Conservation (phyloP, 257 asterid genomes). For the Solanum pimpinellifolium region DNA sequence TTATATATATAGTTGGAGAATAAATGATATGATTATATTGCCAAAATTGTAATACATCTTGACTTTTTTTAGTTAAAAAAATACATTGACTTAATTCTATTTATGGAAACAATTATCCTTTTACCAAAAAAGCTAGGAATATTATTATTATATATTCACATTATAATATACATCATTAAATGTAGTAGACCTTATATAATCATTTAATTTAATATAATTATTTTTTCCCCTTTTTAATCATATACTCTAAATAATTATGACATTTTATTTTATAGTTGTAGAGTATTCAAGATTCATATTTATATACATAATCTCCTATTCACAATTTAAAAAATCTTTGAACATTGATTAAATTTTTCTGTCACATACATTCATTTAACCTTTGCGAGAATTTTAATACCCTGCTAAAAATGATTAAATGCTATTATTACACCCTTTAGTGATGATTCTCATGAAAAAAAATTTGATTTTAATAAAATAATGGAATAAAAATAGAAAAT, state of each 20-base stretch:
- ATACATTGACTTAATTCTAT: not conserved
- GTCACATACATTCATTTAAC: not conserved
- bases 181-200: not conserved
- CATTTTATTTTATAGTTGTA: not conserved
- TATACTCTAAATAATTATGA: not conserved
- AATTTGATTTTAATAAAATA: no score
- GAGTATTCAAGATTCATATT: not conserved
- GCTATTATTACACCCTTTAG: not conserved
- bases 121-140: not conserved
- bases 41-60: not conserved
- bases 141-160: not conserved
- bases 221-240: not conserved
- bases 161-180: not conserved
- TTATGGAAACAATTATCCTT: not conserved
- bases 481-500: not conserved
- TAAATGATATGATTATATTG: not conserved
- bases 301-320: not conserved
- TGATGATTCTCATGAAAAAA: not conserved
- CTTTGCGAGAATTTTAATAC: not conserved
- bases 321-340: not conserved
- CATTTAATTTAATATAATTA: not conserved
- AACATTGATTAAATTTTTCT: not conserved
- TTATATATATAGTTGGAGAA: not conserved
- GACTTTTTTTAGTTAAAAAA: not conserved
- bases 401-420: not conserved